Evolutionary conservation across 2,329 filamentous ascomycete species (phyloP), one percentile per base, ranked within the genome.

Genomic region (Aschersonia sp.): DNA sequence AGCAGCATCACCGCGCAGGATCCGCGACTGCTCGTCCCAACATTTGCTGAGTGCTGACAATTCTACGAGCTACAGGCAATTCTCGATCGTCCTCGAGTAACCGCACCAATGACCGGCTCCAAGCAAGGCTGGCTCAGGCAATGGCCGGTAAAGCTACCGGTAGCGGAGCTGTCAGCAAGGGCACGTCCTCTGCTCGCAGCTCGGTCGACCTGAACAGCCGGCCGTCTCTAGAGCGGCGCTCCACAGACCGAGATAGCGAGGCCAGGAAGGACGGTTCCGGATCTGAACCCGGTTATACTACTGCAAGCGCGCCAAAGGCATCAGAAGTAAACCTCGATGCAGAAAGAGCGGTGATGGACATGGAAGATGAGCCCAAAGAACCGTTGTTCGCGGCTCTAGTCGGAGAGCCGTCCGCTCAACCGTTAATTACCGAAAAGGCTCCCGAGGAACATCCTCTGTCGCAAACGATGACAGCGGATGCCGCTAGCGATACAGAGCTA

Each of bases 111-210:
- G 88, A 94, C 56, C 79, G 88, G 46, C 71, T 98, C 42, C 89
- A 95, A 60, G 89, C 95, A 61, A 77, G 88, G 51, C 73, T 98
- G 50, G 90, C 90, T 32, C 86, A 87, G 59, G 92, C 89, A 32
- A 79, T 95, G 57, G 87, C 83, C 4, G 83, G 83, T 50, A 87
- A 84, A 58, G 76, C 73, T 46, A 50, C 53, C 32, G 49, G 53
- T 10, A 52, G 47, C 10, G 44, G 45, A 55, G 68, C 29, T 64
- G 71, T 5, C 75, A 74, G n/a, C 65, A 74, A 46, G 66, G 71
- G 30, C 9, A 44, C 44, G 6, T 37, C 52, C 14, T 66, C 65
- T 32, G 62, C 63, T 6, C 60, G 64, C 31, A 63, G 58, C 49
- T 67, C 65, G 6, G 49, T 60, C 66, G 73, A 52, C 46, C 56